Percentiles rank a stretch among this genome's conserved stretches.
Conservation (phyloP, 495 filamentous ascomycete species). For the Coniosporium apollinis region DNA sequence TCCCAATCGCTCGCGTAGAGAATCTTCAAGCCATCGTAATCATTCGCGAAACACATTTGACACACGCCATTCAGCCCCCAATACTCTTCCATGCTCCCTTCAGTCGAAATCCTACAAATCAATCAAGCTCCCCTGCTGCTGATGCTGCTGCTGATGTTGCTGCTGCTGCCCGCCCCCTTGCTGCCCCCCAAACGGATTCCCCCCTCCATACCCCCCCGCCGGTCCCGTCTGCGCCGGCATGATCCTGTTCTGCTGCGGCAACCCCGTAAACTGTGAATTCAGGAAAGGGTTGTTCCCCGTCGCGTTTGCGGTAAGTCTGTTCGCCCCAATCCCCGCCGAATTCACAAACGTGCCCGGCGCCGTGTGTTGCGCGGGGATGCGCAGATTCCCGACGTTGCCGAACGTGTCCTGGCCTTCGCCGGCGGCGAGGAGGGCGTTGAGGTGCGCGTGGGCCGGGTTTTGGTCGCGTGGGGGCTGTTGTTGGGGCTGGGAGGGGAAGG, state of each 20-base stretch:
- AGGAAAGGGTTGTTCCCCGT: constrained; percentile 86
- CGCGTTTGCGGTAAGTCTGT: constrained; percentile 48
- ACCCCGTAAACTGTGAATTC: constrained; percentile 59
- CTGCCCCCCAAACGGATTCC: constrained; percentile 32
- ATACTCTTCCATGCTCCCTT: too few relatives aligned
- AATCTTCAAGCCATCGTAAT: too few relatives aligned
- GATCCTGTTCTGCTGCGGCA: constrained; percentile 36
- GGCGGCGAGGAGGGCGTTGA: constrained; percentile 74
- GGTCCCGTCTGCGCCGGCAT: constrained; percentile 68
- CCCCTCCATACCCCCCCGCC: constrained; percentile 36
- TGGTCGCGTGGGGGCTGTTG: constrained; percentile 39
- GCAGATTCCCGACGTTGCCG: constrained; percentile 83
- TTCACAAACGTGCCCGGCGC: constrained; percentile 96
- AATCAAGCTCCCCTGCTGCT: constrained; percentile 64
- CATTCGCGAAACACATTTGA: too few relatives aligned
- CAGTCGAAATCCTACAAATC: constrained; percentile 44
- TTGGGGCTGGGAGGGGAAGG: constrained; percentile 25
- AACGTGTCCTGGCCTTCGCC: constrained; percentile 95
- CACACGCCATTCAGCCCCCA: too few relatives aligned
- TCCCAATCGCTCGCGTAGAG: too few relatives aligned
- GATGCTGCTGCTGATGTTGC: constrained; percentile 36
- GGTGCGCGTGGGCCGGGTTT: constrained; percentile 69
- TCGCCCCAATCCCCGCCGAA: constrained; percentile 64
- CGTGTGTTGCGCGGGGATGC: constrained; percentile 93
- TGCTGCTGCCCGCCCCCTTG: constrained; percentile 42